A percentile compares a stretch with the other conserved stretches of the same genome.
Evolutionary conservation across 2,329 filamentous ascomycete species (phyloP).

Genomic region (Aspergillus felis): DNA sequence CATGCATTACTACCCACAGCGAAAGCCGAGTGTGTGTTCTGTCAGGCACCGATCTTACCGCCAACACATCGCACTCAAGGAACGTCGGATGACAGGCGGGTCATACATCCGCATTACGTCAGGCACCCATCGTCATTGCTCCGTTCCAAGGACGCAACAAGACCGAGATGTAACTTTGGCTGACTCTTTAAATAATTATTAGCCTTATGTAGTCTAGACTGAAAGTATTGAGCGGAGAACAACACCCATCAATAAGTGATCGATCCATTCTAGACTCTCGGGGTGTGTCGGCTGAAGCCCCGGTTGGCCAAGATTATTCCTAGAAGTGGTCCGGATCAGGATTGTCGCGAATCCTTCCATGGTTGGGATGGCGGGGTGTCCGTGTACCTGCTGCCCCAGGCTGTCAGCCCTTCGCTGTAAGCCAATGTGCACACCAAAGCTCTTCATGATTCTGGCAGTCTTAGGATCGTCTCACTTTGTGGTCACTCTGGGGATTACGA

Average conservation of each 20-base stretch:
- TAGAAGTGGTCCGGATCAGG: too few relatives aligned
- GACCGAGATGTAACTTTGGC: background rate
- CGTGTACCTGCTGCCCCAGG: background rate
- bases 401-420: background rate
- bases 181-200: background rate
- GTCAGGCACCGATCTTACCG: background rate
- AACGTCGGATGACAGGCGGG: background rate
- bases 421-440: too few relatives aligned
- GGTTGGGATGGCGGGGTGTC: too few relatives aligned
- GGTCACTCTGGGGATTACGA: too few relatives aligned
- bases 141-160: background rate
- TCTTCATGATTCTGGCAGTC: too few relatives aligned
- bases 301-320: background rate
- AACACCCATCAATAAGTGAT: background rate
- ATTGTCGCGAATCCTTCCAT: background rate
- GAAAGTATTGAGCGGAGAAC: background rate
- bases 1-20: background rate
- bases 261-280: background rate
- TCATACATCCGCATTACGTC: background rate
- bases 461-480: too few relatives aligned
- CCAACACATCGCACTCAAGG: background rate
- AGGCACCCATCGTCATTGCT: background rate
- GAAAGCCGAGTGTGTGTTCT: background rate
- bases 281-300: background rate
- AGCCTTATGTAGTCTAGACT: background rate